Base-by-base conservation (phyloP, 345 rosid species). In the Eucalyptus brandiana region DNA sequence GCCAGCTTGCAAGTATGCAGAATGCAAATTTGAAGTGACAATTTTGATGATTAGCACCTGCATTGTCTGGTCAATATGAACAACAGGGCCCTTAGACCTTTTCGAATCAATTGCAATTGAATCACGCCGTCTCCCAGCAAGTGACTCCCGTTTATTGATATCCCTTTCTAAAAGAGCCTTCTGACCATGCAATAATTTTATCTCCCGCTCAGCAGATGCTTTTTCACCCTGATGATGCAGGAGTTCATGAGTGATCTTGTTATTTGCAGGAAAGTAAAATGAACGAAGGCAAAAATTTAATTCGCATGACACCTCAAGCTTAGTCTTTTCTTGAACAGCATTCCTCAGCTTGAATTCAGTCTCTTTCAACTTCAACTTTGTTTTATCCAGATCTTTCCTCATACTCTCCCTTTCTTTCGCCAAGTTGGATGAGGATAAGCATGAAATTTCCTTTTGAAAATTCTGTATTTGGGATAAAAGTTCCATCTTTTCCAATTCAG, bases 261-360 rank as follows among this genome's bases (percentile, higher is more conserved):
- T 32, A 86, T 53, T 86, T 86, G 42, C 58, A 53, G 42, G 30
- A 50, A 32, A 53, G 17, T 26, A 24, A 53, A 53, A 34, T 1
- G 16, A 50, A 21, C 3, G 69, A 86, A 30, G 65, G 49, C 28
- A 87, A 87, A 49, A 90, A 90, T 40, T 40, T 40, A 76, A 76
- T 76, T 76, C 5, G 5, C 47, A 42, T 76, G 47, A 76, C 83
- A 97, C 99, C 99, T 97, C 99, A 89, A 97, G 95, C 93, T 96
- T 97, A 86, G 99, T 97, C 93, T 97, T 97, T 93, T 97, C 98
- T 92, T 97, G 99, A 90, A 97, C 93, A 87, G 85, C 93, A 95
- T 92, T 97, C 94, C 93, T 96, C 80, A 97, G 96, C 92, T 95
- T 97, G 89, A 91, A 95, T 91, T 96, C 99, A 11, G 94, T 94